Evolutionary conservation across 1,284 basidiomycete genomes (phyloP).

Genomic region (Tilletia caries): DNA sequence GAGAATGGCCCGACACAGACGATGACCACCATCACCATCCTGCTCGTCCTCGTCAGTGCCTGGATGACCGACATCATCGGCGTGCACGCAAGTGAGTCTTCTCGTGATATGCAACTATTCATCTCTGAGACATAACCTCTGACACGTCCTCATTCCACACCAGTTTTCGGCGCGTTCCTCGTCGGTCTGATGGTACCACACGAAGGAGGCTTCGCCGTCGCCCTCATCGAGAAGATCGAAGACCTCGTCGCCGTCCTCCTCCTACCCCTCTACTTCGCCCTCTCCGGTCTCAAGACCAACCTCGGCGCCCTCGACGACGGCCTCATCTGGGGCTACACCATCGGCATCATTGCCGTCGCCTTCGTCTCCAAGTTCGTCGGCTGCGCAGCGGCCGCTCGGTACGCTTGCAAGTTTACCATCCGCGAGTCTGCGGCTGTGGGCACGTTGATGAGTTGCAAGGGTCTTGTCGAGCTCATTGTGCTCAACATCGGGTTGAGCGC

Average conservation of each 20-base stretch:
- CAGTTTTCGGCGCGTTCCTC: slow-evolving; percentile 72
- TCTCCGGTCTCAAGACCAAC: slow-evolving; percentile 79
- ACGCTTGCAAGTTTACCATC: slow-evolving; percentile 65
- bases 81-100: slow-evolving; percentile 67
- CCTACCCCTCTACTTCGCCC: slow-evolving; percentile 77
- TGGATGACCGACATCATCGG: slow-evolving; percentile 87
- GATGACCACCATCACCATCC: slow-evolving; percentile 73
- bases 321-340: slow-evolving; percentile 78
- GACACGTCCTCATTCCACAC: slow-evolving; percentile 58
- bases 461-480: slow-evolving; percentile 72
- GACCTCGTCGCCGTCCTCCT: slow-evolving; percentile 60
- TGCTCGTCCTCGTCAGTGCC: slow-evolving; percentile 72
- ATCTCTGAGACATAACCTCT: background rate
- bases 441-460: slow-evolving; percentile 88
- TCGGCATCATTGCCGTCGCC: slow-evolving; percentile 75
- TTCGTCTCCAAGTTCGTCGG: slow-evolving; percentile 69
- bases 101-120: background rate
- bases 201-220: slow-evolving; percentile 70
- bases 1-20: slow-evolving; percentile 69
- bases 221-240: slow-evolving; percentile 62
- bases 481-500: slow-evolving; percentile 81
- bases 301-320: slow-evolving; percentile 60
- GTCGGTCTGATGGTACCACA: slow-evolving; percentile 84
- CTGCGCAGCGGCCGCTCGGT: slow-evolving; percentile 62
- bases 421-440: slow-evolving; percentile 83